phyloP scores from a whole-genome alignment of 2,329 filamentous ascomycete species.

The Zasmidium angulare region DNA sequence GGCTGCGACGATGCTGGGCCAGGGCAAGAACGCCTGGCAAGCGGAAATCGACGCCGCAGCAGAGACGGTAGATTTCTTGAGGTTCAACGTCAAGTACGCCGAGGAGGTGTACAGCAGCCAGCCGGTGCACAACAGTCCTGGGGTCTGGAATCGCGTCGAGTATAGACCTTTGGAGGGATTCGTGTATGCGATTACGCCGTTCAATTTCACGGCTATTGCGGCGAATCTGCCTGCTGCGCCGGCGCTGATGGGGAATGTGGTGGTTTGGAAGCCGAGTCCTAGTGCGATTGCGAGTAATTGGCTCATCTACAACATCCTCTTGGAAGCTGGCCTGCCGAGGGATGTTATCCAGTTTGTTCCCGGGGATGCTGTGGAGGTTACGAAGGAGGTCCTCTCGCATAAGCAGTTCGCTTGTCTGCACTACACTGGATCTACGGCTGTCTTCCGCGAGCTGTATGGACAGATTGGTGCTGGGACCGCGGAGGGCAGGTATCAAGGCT shows the following conservation, averaged over 20 bases:
- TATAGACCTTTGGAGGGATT: constrained; percentile 90
- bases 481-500: constrained; percentile 77
- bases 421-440: constrained; percentile 88
- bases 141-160: constrained; percentile 89
- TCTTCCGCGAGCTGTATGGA: constrained; percentile 87
- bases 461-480: constrained; percentile 80
- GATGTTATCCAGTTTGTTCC: constrained; percentile 94
- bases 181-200: constrained; percentile 89
- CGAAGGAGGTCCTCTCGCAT: constrained; percentile 72
- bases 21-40: constrained; percentile 98
- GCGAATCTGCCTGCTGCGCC: constrained; percentile 82
- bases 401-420: constrained; percentile 85
- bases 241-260: constrained; percentile 88
- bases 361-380: constrained; percentile 81
- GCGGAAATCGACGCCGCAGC: constrained; percentile 97
- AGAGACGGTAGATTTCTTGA: constrained; percentile 86
- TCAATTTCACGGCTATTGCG: constrained; percentile 96
- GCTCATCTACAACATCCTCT: constrained; percentile 83
- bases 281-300: constrained; percentile 86
- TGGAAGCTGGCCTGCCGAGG: constrained; percentile 85
- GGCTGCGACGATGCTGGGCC: constrained; percentile 92
- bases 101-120: constrained; percentile 88
- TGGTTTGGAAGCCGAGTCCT: constrained; percentile 95
- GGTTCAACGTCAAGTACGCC: constrained; percentile 89
- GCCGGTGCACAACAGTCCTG: constrained; percentile 76